Evolutionary conservation across 257 asterid species (phyloP).

Genomic region (Solanum corneliomulleri): DNA sequence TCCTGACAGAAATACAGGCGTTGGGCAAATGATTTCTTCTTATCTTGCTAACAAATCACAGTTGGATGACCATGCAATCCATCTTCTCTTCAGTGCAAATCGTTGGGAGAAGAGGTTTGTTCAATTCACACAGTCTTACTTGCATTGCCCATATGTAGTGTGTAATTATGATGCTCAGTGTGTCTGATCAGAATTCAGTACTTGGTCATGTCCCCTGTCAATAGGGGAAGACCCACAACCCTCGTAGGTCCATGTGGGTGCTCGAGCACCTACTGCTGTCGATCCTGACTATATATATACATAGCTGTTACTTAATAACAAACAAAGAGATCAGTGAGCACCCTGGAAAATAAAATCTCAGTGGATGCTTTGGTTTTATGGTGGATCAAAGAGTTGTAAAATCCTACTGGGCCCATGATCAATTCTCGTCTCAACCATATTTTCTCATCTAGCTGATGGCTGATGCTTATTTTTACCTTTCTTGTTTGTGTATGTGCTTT

Average conservation of each 20-base stretch:
- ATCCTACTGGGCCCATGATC: background rate
- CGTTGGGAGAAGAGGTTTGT: slow-evolving; percentile 92
- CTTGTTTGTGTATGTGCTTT: background rate
- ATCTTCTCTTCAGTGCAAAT: slow-evolving; percentile 91
- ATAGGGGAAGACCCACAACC: background rate
- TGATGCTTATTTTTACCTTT: background rate
- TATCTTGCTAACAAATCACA: slow-evolving; percentile 71
- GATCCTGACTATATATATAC: background rate
- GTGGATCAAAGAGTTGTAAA: background rate
- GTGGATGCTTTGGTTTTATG: background rate
- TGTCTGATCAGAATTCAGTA: background rate
- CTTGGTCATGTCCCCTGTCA: background rate
- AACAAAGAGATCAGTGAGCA: background rate
- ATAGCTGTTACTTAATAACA: background rate
- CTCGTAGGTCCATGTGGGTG: background rate
- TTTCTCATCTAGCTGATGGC: background rate
- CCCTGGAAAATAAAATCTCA: background rate
- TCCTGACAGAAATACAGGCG: slow-evolving; percentile 86
- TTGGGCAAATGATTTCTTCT: slow-evolving; percentile 93
- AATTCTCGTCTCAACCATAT: background rate
- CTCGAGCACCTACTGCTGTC: background rate
- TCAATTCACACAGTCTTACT: background rate
- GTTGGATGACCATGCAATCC: slow-evolving; percentile 79
- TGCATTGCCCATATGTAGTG: background rate
- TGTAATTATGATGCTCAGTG: background rate